Evolutionary conservation across 495 filamentous ascomycete species (phyloP).

Genomic region (Collariella sp.): DNA sequence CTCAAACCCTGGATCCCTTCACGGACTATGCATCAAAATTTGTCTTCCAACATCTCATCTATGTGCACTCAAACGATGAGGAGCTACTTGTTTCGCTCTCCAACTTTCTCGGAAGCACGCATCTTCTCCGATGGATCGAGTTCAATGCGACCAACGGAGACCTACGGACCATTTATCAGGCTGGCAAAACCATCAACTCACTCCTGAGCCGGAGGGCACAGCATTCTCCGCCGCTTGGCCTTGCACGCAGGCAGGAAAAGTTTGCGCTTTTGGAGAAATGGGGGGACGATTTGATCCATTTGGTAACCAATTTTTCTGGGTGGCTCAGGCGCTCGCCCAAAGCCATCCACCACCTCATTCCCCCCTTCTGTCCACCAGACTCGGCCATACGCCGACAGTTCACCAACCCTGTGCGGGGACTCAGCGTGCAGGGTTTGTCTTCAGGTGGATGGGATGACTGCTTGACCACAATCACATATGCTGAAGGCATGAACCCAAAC

Average conservation of each 20-base stretch:
- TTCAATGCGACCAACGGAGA: constrained; percentile 1
- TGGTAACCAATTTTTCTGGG: constrained; percentile 8
- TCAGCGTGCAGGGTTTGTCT: constrained; percentile 20
- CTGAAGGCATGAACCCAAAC: constrained; percentile 4
- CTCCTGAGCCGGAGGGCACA: neutral
- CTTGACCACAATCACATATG: constrained; percentile 19
- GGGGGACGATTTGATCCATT: constrained; percentile 6
- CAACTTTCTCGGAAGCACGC: constrained; percentile 4
- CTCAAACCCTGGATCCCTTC: neutral
- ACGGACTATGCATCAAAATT: constrained; percentile 9
- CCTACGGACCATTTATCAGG: constrained; percentile 8
- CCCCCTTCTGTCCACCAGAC: constrained; percentile 24
- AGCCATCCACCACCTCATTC: constrained; percentile 23
- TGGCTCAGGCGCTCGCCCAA: constrained; percentile 14
- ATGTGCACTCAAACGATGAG: neutral
- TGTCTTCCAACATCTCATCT: constrained; percentile 11
- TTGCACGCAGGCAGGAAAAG: neutral
- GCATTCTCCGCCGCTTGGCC: neutral
- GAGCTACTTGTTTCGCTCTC: constrained; percentile 6
- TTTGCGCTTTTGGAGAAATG: constrained; percentile 2
- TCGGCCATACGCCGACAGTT: constrained; percentile 17
- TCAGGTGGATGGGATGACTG: constrained; percentile 22
- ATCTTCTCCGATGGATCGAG: constrained; percentile 11
- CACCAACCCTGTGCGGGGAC: constrained; percentile 4
- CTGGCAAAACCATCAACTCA: constrained; percentile 7